Conservation (phyloP, 2,329 filamentous ascomycete genomes). For the Fusarium poae region DNA sequence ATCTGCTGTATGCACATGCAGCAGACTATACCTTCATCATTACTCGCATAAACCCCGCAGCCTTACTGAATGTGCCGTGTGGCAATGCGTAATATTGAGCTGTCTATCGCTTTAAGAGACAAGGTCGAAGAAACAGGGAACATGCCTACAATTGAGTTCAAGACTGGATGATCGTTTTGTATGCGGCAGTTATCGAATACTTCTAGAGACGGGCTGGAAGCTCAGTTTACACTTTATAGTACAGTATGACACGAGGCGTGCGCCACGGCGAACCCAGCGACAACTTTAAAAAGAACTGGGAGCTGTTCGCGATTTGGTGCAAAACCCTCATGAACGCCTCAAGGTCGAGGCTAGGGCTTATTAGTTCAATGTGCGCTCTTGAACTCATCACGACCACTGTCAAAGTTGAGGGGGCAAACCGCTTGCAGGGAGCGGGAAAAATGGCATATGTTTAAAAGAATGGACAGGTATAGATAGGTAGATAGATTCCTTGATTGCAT, state of each 20-base stretch:
- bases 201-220: constrained; percentile 37
- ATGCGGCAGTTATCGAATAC: constrained; percentile 13
- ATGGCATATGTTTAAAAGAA: constrained; percentile 10
- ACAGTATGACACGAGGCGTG: constrained; percentile 17
- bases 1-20: constrained; percentile 26
- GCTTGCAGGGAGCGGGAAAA: constrained; percentile 14
- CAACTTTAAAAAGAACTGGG: constrained; percentile 14
- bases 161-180: neutral
- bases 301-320: constrained; percentile 17
- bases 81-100: constrained; percentile 14
- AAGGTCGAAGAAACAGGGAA: constrained; percentile 22
- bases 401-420: constrained; percentile 14
- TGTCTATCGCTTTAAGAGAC: constrained; percentile 17
- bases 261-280: constrained; percentile 21
- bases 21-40: constrained; percentile 11
- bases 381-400: constrained; percentile 29
- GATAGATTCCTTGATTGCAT: constrained; percentile 5
- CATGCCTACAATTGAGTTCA: constrained; percentile 18
- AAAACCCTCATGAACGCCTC: constrained; percentile 17
- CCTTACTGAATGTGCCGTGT: constrained; percentile 20
- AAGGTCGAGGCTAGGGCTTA: constrained; percentile 7
- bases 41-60: constrained; percentile 32
- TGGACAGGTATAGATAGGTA: neutral
- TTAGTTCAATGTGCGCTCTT: neutral
- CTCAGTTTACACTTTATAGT: constrained; percentile 19